Conservation (phyloP, 1,139 yeast species). For the Casaregolazyma lundiana region DNA sequence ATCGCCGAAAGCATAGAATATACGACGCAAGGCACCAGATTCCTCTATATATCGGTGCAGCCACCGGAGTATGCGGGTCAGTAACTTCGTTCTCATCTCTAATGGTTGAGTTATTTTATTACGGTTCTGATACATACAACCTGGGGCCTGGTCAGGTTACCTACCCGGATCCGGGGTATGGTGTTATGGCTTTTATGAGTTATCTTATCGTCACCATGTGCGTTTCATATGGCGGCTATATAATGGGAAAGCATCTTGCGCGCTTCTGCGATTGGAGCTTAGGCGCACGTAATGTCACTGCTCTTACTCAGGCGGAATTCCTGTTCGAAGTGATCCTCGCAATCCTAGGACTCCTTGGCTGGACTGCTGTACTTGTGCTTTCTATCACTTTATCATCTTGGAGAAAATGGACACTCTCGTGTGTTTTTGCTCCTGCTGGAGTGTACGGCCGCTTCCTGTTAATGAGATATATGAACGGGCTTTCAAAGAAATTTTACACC, state of each 20-base stretch:
- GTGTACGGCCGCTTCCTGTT: slow-evolving; percentile 55
- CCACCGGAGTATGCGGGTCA: slow-evolving; percentile 86
- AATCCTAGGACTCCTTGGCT: slow-evolving; percentile 33
- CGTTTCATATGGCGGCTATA: slow-evolving; percentile 41
- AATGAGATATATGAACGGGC: slow-evolving; percentile 45
- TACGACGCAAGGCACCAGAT: slow-evolving; percentile 37
- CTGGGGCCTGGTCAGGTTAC: slow-evolving; percentile 26
- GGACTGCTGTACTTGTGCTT: slow-evolving; percentile 45
- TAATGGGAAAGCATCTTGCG: slow-evolving; percentile 42
- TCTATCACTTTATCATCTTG: slow-evolving; percentile 41
- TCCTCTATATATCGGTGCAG: slow-evolving; percentile 56
- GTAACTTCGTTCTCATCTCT: slow-evolving; percentile 77
- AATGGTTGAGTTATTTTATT: slow-evolving; percentile 58
- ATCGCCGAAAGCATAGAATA: slow-evolving; percentile 29
- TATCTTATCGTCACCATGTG: slow-evolving; percentile 36
- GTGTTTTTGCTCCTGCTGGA: slow-evolving; percentile 62
- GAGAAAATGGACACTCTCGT: slow-evolving; percentile 61
- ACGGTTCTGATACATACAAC: slow-evolving; percentile 33
- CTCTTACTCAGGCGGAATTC: slow-evolving; percentile 11
- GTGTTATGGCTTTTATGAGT: slow-evolving; percentile 48
- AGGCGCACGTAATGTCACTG: not conserved
- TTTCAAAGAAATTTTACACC: slow-evolving; percentile 44
- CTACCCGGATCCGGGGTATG: slow-evolving; percentile 72
- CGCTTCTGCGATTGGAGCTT: not conserved
- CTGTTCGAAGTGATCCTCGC: slow-evolving; percentile 14